Evolutionary conservation across 2,329 filamentous ascomycete genomes (phyloP), one percentile per base, ranked within the genome.

Genomic region (Trichoderma gracile): DNA sequence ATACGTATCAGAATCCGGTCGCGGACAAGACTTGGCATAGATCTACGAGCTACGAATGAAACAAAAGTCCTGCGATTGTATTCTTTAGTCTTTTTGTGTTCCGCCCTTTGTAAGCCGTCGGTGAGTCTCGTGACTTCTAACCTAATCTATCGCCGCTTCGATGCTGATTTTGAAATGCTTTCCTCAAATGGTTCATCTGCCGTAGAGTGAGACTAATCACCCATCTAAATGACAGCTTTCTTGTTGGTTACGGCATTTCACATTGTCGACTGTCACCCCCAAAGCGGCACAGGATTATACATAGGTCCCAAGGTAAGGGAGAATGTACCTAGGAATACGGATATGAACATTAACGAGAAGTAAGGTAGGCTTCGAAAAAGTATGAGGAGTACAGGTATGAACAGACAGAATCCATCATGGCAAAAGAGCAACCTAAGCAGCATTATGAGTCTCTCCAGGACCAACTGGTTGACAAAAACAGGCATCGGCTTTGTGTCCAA

Each of bases 11-110:
- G 52, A 63, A 54, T 19, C 27, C 56, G 19, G 49, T 53, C 40
- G 47, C 40, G 63, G 63, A 57, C 42, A 57, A 64, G 47, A 54
- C 42, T 56, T 54, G 63, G 57, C 50, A 69, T 69, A 68, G 40
- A 68, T 67, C 67, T 65, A 71, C 61, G 68, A 71, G 70, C 67
- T 69, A 73, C 55, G 71, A 74, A 54, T 63, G 58, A 65, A 53
- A 65, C 7, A 33, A 55, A 49, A 46, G 53, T 64, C 54, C 52
- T 64, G 53, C 54, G 61, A 64, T 45, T 57, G 49, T 25, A 33
- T 15, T 9, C 9, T 21, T 25, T 25, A 27, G n/a, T n/a, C n/a
- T 4, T 27, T 27, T 42, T 14, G 21, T 23, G n/a, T 30, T 5
- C 12, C 7, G 45, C 5, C 1, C 27, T n/a, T 21, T 17, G 14